Percentiles rank a stretch among this genome's conserved stretches.
phyloP scores from a whole-genome alignment of 345 rosid species.

The Conringia planisiliqua region DNA sequence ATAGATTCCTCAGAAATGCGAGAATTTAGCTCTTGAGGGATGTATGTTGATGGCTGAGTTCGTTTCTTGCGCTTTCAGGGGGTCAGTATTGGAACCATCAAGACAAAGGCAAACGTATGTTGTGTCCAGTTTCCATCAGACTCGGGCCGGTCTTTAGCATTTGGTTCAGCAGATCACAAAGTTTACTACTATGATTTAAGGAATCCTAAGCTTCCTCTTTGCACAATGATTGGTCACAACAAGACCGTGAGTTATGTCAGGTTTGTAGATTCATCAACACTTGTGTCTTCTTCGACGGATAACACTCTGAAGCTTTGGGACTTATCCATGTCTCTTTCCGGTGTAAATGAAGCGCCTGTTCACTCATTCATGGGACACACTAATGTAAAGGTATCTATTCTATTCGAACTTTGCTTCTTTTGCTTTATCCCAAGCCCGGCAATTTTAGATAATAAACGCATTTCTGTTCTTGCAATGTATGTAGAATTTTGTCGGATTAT shows the following conservation, averaged over 20 bases:
- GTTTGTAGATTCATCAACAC: constrained; percentile 65
- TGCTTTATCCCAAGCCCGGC: not conserved
- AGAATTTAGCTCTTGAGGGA: constrained; percentile 12
- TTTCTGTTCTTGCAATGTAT: constrained; percentile 1
- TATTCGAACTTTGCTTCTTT: not conserved
- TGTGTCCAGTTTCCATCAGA: constrained; percentile 84
- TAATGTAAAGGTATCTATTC: constrained; percentile 81
- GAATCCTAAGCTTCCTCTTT: constrained; percentile 69
- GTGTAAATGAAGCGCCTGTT: constrained; percentile 65
- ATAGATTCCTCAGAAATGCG: constrained; percentile 32
- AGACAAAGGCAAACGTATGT: constrained; percentile 86
- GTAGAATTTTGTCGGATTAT: constrained; percentile 94
- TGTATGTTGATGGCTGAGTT: constrained; percentile 39
- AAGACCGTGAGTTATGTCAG: constrained; percentile 94
- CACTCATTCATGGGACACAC: constrained; percentile 86
- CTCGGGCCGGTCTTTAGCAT: constrained; percentile 76
- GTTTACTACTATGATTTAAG: constrained; percentile 89
- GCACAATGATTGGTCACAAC: constrained; percentile 74
- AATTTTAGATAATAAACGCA: not conserved
- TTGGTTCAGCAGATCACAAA: constrained; percentile 94
- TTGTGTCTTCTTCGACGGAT: constrained; percentile 92
- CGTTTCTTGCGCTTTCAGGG: constrained; percentile 62
- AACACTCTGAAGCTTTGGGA: constrained; percentile 96
- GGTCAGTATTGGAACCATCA: constrained; percentile 69
- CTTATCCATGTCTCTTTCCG: constrained; percentile 70